phyloP scores from a whole-genome alignment of 2,329 filamentous ascomycete genomes.

The Zymoseptoria tritici region DNA sequence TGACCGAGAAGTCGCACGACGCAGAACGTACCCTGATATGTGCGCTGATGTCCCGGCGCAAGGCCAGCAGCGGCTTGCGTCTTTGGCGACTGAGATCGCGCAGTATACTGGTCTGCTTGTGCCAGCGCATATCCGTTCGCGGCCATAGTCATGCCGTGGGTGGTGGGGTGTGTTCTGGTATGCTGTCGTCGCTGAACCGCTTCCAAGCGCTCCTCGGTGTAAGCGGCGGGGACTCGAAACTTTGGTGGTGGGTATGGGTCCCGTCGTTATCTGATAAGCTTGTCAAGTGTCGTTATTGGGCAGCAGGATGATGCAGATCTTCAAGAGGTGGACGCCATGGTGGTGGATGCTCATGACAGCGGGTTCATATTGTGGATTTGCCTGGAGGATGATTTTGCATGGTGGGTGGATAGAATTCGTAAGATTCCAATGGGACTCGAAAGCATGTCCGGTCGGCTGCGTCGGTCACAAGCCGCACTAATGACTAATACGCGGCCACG shows the following conservation, averaged over 20 bases:
- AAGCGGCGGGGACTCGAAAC: constrained; percentile 4
- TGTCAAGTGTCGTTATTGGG: constrained; percentile 25
- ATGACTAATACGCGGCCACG: background rate
- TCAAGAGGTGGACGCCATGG: constrained; percentile 1
- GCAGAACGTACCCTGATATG: constrained; percentile 20
- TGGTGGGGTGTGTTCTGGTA: constrained; percentile 4
- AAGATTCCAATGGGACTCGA: background rate
- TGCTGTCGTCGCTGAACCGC: constrained; percentile 11
- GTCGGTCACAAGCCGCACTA: background rate
- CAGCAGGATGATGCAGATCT: constrained; percentile 19
- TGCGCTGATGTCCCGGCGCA: constrained; percentile 19
- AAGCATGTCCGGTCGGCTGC: background rate
- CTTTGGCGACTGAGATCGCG: constrained; percentile 14
- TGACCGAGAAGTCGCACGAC: background rate
- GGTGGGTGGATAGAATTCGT: background rate
- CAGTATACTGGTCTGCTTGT: constrained; percentile 8
- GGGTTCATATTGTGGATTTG: constrained; percentile 4
- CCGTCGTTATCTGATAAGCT: background rate
- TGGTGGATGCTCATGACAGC: constrained; percentile 15
- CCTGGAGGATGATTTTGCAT: background rate
- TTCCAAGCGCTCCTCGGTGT: constrained; percentile 12
- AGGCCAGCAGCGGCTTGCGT: constrained; percentile 2
- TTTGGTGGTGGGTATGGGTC: background rate
- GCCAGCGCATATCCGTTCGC: constrained; percentile 10
- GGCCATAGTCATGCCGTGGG: constrained; percentile 8